Conservation (phyloP, 1,284 basidiomycete species). For the Marasmius sp. region DNA sequence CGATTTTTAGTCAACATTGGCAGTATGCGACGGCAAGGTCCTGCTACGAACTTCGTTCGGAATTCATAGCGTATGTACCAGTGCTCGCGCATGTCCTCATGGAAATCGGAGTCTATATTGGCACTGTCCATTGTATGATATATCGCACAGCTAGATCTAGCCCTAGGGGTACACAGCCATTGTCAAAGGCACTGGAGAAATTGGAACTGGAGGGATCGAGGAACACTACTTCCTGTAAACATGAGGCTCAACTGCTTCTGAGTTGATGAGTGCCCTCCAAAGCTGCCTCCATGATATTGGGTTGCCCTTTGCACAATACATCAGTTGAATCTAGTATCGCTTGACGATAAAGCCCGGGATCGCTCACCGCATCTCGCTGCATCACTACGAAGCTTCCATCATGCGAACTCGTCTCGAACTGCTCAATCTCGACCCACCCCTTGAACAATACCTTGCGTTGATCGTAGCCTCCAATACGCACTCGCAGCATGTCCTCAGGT, state of each 20-base stretch:
- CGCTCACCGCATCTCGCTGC: constrained; percentile 59
- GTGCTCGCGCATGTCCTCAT: constrained; percentile 22
- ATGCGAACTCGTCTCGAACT: constrained; percentile 42
- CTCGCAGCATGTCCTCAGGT: constrained; percentile 27
- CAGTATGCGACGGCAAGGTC: constrained; percentile 26
- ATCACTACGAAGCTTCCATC: constrained; percentile 67
- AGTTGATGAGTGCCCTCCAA: constrained; percentile 63
- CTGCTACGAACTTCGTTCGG: constrained; percentile 31
- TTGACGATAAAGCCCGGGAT: constrained; percentile 1
- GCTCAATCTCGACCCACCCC: constrained; percentile 69
- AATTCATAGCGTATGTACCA: constrained; percentile 13
- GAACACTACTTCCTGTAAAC: constrained; percentile 45
- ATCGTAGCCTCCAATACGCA: constrained; percentile 68
- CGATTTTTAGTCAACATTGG: constrained; percentile 30
- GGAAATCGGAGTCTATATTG: constrained; percentile 18
- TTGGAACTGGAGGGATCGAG: no score
- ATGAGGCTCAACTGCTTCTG: constrained; percentile 51
- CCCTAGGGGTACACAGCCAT: not conserved
- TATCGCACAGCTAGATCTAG: no score
- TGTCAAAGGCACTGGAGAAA: no score
- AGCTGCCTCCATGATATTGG: constrained; percentile 74
- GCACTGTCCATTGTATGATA: not conserved
- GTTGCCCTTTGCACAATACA: constrained; percentile 49
- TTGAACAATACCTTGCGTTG: constrained; percentile 60
- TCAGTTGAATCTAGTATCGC: not conserved